Conservation (phyloP, 768 basidiomycete genomes). For the Xerocomus brunneocitrinus region DNA sequence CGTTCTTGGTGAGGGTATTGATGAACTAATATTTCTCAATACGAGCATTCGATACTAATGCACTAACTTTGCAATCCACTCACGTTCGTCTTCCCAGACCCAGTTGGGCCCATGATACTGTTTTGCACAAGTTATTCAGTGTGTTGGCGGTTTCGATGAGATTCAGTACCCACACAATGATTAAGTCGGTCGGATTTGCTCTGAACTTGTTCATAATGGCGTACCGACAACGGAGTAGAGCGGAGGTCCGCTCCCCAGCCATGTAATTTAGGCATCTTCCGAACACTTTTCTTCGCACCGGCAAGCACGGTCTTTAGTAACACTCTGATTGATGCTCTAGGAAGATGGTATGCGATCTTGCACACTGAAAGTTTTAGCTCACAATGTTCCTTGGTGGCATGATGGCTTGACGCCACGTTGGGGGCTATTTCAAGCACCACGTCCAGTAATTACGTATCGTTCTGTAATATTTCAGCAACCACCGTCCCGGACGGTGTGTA, state of each 20-base stretch:
- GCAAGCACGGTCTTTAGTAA: background rate
- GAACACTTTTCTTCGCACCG: background rate
- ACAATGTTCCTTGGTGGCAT: too few species aligned
- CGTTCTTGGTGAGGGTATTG: slow-evolving; percentile 7
- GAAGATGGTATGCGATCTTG: background rate
- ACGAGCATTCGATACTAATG: background rate
- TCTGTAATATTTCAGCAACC: too few species aligned
- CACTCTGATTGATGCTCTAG: background rate
- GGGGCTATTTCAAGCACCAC: too few species aligned
- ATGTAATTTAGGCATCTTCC: background rate
- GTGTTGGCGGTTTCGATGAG: background rate
- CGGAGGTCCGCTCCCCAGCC: background rate
- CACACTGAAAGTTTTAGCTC: background rate
- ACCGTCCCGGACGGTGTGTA: too few species aligned
- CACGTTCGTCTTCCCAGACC: slow-evolving; percentile 24
- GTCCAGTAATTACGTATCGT: too few species aligned
- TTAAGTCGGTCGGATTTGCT: slow-evolving; percentile 2
- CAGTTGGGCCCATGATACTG: slow-evolving; percentile 24
- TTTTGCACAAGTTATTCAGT: background rate
- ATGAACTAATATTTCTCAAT: slow-evolving; percentile 7
- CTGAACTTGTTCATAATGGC: slow-evolving; percentile 6
- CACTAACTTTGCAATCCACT: background rate
- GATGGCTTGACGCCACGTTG: too few species aligned
- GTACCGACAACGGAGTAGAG: too few species aligned
- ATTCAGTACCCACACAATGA: slow-evolving; percentile 12